Percentiles rank a stretch among this genome's conserved stretches.
Evolutionary conservation across 495 filamentous ascomycete genomes (phyloP).

Genomic region (Penicillium robsamsonii): DNA sequence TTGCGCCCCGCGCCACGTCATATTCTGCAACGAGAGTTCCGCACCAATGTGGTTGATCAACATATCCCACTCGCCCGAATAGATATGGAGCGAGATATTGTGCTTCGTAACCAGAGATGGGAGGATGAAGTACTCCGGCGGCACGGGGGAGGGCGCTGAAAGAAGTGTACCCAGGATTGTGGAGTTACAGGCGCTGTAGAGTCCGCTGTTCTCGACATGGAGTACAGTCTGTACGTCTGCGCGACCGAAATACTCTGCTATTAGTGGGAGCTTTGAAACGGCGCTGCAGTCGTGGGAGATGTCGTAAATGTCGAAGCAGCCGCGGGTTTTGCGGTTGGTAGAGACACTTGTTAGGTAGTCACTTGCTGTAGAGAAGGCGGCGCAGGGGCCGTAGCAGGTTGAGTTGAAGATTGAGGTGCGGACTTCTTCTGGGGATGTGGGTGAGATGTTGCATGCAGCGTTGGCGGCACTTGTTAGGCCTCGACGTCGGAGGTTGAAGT

Average conservation of each 20-base stretch:
- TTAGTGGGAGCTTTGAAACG: slow-evolving; percentile 19
- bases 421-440: slow-evolving; percentile 26
- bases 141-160: slow-evolving; percentile 14
- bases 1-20: slow-evolving; percentile 37
- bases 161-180: slow-evolving; percentile 29
- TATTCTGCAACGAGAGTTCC: slow-evolving; percentile 42
- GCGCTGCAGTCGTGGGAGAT: slow-evolving; percentile 36
- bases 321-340: slow-evolving; percentile 8
- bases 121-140: slow-evolving; percentile 35
- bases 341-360: slow-evolving; percentile 28
- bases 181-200: slow-evolving; percentile 32
- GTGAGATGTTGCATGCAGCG: slow-evolving; percentile 25
- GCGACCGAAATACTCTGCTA: slow-evolving; percentile 37
- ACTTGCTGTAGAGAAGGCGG: slow-evolving; percentile 37
- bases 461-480: slow-evolving; percentile 16
- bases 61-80: slow-evolving; percentile 42
- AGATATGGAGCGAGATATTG: slow-evolving; percentile 40
- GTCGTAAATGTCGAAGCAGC: slow-evolving; percentile 39
- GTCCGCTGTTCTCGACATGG: slow-evolving; percentile 27
- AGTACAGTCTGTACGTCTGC: slow-evolving; percentile 36
- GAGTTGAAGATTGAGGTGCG: slow-evolving; percentile 32
- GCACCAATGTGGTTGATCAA: slow-evolving; percentile 41
- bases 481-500: slow-evolving; percentile 28
- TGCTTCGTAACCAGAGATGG: slow-evolving; percentile 33
- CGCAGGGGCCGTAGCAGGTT: slow-evolving; percentile 41